Evolutionary conservation across 1,284 basidiomycete species (phyloP).

Genomic region (Microstroma glucosiphilum): DNA sequence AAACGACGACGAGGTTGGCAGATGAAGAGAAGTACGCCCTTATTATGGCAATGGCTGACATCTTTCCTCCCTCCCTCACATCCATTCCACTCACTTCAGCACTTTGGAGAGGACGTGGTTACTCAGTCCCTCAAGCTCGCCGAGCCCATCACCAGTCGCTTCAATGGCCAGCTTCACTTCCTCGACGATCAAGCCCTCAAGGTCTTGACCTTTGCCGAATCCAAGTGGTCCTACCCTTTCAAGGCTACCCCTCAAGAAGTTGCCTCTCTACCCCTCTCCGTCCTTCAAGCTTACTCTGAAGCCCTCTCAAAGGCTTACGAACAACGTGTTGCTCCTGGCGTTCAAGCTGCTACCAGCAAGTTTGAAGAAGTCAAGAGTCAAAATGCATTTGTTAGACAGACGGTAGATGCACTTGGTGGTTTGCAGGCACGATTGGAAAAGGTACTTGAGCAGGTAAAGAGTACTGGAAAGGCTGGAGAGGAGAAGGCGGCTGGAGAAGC

Average conservation of each 20-base stretch:
- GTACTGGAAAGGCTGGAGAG: conserved; percentile 32
- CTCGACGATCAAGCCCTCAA: conserved; percentile 39
- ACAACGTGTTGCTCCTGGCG: conserved; percentile 32
- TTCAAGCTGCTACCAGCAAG: conserved; percentile 28
- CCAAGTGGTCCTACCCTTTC: conserved; percentile 47
- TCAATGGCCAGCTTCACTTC: conserved; percentile 42
- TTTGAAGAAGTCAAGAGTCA: conserved; percentile 46
- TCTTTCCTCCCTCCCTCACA: no score
- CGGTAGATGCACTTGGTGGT: conserved; percentile 37
- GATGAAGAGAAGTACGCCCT: no score
- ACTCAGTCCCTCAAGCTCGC: conserved; percentile 30
- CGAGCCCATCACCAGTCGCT: conserved; percentile 35
- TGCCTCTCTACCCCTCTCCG: conserved; percentile 26
- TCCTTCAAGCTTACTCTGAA: conserved; percentile 29
- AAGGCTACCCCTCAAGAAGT: conserved; percentile 41
- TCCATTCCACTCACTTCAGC: neutral
- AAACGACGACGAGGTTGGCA: no score
- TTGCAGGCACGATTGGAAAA: conserved; percentile 37
- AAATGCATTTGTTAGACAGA: conserved; percentile 41
- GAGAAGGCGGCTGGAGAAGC: conserved; percentile 43
- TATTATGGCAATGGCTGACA: no score
- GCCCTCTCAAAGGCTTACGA: conserved; percentile 38
- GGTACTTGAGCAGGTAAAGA: conserved; percentile 34
- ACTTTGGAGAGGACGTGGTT: conserved; percentile 34
- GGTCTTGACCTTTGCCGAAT: conserved; percentile 43